Conservation (phyloP, 306 rosid genomes). For the Senna tora region DNA sequence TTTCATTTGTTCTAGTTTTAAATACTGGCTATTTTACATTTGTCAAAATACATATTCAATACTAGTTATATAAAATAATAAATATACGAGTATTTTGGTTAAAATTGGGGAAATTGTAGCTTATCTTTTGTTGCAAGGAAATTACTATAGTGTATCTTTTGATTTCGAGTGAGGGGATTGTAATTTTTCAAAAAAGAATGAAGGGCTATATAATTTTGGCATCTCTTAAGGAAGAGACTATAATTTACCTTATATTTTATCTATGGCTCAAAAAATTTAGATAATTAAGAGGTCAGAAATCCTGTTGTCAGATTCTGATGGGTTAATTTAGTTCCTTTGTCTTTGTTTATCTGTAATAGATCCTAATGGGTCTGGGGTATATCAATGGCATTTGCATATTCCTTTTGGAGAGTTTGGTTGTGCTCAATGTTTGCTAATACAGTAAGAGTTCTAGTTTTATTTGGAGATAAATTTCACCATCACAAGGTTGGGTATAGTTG, state of each 20-base stretch:
- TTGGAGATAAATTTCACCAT: neutral
- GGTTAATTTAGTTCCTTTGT: neutral
- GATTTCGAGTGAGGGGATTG: no score
- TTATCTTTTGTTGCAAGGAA: no score
- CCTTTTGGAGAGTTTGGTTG: neutral
- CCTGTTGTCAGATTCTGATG: neutral
- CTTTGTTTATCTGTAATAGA: neutral
- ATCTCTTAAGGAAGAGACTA: no score
- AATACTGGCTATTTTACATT: no score
- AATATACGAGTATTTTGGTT: no score
- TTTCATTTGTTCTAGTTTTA: no score
- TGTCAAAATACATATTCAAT: no score
- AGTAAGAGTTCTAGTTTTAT: neutral
- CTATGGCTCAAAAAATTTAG: neutral
- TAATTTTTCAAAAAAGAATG: no score
- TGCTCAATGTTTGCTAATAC: neutral
- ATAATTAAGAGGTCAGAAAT: slow-evolving; percentile 18
- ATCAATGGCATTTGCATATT: neutral
- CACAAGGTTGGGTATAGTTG: slow-evolving; percentile 7
- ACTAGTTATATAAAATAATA: no score
- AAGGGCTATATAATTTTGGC: no score
- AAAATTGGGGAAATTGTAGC: no score
- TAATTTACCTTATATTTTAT: neutral
- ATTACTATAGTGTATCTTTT: no score
- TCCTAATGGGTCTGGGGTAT: slow-evolving; percentile 12